A percentile compares a stretch with the other conserved stretches of the same genome.
phyloP scores from a whole-genome alignment of 371 early-diverging fungal species.

The Mortierella polycephala region DNA sequence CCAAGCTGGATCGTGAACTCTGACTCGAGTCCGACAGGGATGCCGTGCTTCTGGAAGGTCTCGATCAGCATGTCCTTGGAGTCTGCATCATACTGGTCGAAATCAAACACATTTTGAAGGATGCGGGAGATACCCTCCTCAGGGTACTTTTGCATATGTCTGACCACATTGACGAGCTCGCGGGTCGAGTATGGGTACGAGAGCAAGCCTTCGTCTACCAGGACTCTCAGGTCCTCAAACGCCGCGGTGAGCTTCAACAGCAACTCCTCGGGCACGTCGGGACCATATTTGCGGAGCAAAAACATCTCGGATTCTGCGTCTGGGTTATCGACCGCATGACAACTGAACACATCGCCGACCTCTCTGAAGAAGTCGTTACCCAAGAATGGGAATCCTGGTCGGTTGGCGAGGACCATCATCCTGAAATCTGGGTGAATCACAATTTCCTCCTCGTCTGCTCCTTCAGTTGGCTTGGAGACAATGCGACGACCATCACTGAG shows the following conservation, averaged over 20 bases:
- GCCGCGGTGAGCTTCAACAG: constrained; percentile 74
- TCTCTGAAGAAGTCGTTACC: constrained; percentile 90
- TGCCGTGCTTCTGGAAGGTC: constrained; percentile 81
- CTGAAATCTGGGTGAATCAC: constrained; percentile 80
- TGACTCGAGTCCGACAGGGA: constrained; percentile 80
- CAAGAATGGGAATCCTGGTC: constrained; percentile 78
- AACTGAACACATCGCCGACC: constrained; percentile 84
- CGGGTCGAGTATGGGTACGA: constrained; percentile 90
- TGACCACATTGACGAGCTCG: constrained; percentile 84
- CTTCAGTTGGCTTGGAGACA: constrained; percentile 56
- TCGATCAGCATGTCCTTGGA: constrained; percentile 76
- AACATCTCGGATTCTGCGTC: constrained; percentile 81
- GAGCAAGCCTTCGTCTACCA: constrained; percentile 83
- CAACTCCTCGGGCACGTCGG: constrained; percentile 74
- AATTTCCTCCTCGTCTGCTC: constrained; percentile 60
- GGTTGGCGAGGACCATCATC: constrained; percentile 88
- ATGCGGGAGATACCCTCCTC: constrained; percentile 79
- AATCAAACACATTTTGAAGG: constrained; percentile 87
- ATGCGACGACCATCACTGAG: constrained; percentile 86
- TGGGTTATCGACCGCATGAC: constrained; percentile 87
- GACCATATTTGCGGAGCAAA: constrained; percentile 79
- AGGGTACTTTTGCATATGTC: constrained; percentile 81
- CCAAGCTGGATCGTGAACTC: constrained; percentile 76
- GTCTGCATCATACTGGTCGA: constrained; percentile 79
- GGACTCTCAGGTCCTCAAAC: constrained; percentile 78